Percentiles rank a stretch among this genome's conserved stretches.
Conservation (phyloP, 148 eudicot species). For the Limonium bicolor region DNA sequence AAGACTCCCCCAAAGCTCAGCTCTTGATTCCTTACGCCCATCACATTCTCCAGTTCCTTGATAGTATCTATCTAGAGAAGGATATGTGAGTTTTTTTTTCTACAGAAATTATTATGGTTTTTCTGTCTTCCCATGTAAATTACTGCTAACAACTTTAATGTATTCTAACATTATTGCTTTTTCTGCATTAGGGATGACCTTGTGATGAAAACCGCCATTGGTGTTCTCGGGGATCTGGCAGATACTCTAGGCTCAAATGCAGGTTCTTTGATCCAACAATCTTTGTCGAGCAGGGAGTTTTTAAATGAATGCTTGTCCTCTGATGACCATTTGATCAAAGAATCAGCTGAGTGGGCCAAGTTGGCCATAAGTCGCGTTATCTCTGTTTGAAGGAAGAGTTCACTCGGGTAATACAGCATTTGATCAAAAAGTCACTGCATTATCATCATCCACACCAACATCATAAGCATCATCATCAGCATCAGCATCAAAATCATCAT, state of each 20-base stretch:
- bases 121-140: no score
- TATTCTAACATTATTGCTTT: neutral
- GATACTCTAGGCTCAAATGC: conserved; percentile 81
- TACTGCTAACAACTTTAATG: no score
- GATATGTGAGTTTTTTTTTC: conserved; percentile 52
- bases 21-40: conserved; percentile 61
- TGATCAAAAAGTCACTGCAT: conserved; percentile 58
- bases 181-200: conserved; percentile 61
- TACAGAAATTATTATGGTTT: neutral
- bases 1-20: conserved; percentile 77
- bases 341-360: conserved; percentile 97
- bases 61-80: conserved; percentile 74
- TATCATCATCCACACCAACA: no score
- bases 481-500: no score
- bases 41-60: conserved; percentile 70
- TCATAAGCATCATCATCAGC: no score
- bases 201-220: conserved; percentile 88
- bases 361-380: conserved; percentile 68
- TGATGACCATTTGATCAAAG: conserved; percentile 73
- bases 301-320: conserved; percentile 79
- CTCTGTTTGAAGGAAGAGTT: conserved; percentile 63
- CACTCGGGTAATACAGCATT: no score
- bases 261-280: conserved; percentile 75
- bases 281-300: conserved; percentile 61
- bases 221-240: conserved; percentile 93